Evolutionary conservation across 306 rosid genomes (phyloP), one percentile per base, ranked within the genome.

Genomic region (Castanea sativa): DNA sequence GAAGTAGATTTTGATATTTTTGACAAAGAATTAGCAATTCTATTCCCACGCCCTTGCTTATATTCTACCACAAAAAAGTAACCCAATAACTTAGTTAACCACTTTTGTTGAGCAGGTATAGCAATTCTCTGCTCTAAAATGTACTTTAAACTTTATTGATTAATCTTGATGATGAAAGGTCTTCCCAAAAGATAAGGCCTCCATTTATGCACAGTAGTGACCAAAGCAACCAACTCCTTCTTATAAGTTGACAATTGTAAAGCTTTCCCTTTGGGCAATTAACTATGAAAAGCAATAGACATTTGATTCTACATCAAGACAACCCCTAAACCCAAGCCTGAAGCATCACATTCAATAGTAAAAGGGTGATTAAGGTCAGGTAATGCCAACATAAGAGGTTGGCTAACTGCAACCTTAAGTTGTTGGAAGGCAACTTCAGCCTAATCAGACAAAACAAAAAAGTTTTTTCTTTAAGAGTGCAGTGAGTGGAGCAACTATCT

Each of bases 401-500:
- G 0, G 5, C 15, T 33, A 19, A 53, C 1, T 1, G 8, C 20
- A 53, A 13, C 20, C 6, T 53, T 16, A 2, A 53, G 20, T 1
- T 53, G 8, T 0, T 53, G 8, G 15, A 53, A 53, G 6, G 20
- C 6, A 53, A 0, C 35, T 3, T 33, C 2, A 13, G 0, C 20
- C 6, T 53, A 1, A 4, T 16, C 0, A 13, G 20, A 4, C 20
- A 0, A 53, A 0, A 53, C 2, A 53, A 53, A 53, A 0, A 7
- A 53, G 2, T 53, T 53, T 0, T 0, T 53, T 53, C 57, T 53
- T 33, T 5, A 33, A 33, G 1, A 33, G 35, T 5, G 35, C 0
- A 33, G 35, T 33, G 6, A 33, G 6, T 5, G 6, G 35, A 3
- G 35, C 35, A 33, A 1, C 35, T 5, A 33, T 33, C 6, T 33